Conservation (phyloP, 768 basidiomycete genomes). For the Russula earlei region DNA sequence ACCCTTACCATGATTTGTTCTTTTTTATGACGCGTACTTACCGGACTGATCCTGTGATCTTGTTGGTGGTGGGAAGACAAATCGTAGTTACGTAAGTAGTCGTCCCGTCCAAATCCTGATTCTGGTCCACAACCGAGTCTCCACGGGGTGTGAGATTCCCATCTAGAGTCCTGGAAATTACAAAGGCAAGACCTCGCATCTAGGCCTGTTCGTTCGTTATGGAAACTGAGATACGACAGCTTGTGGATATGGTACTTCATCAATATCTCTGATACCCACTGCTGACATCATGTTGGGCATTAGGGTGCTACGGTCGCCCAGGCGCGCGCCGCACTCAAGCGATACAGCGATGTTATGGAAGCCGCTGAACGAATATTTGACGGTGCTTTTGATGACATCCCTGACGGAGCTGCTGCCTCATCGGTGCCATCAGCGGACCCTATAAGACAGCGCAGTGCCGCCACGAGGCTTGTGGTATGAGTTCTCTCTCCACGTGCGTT, state of each 20-base stretch:
- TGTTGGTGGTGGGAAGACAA: not conserved
- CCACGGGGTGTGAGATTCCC: not conserved
- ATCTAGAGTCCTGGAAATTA: not conserved
- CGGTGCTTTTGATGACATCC: conserved; percentile 73
- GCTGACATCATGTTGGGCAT: not conserved
- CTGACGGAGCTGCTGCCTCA: conserved; percentile 39
- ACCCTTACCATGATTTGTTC: not conserved
- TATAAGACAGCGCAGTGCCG: not conserved
- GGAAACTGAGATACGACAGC: conserved; percentile 29
- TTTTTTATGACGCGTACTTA: not conserved
- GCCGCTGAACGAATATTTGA: conserved; percentile 82
- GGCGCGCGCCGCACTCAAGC: conserved; percentile 73
- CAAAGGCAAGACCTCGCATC: conserved; percentile 4
- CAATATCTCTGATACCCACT: not conserved
- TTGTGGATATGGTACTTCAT: conserved; percentile 29
- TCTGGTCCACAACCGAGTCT: too few species aligned
- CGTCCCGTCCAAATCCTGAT: too few species aligned
- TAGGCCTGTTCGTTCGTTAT: conserved; percentile 18
- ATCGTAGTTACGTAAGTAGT: conserved; percentile 5
- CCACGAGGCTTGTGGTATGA: conserved; percentile 13
- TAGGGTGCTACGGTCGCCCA: conserved; percentile 79
- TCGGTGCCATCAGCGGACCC: conserved; percentile 15
- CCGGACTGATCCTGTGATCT: too few species aligned
- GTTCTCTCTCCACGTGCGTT: not conserved
- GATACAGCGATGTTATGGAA: conserved; percentile 84